Conservation (phyloP, 441 rosid genomes). For the Pelargonium citronellum region DNA sequence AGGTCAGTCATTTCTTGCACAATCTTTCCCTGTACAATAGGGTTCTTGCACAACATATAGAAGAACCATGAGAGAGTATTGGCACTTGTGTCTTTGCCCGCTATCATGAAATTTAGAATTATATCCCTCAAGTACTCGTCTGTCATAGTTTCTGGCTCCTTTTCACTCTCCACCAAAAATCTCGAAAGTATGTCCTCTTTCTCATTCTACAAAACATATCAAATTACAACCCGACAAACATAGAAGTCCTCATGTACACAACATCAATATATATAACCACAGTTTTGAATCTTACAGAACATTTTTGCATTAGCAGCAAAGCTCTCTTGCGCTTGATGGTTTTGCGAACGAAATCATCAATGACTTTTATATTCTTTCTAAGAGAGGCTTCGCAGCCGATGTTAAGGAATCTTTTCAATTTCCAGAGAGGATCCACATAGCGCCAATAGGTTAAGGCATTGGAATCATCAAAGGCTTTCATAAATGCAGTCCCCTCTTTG, state of each 20-base stretch:
- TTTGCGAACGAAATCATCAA: constrained; percentile 42
- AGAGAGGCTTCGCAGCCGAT: constrained; percentile 56
- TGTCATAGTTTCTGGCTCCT: constrained; percentile 48
- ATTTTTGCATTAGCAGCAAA: constrained; percentile 18
- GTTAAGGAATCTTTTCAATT: constrained; percentile 46
- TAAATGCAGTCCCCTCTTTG: constrained; percentile 41
- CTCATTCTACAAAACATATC: constrained; percentile 30
- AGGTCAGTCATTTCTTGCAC: constrained; percentile 46
- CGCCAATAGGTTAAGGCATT: constrained; percentile 44
- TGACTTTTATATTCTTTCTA: constrained; percentile 37
- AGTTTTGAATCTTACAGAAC: constrained; percentile 20
- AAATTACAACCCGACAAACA: no score
- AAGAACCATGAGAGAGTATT: constrained; percentile 67
- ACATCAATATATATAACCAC: background rate
- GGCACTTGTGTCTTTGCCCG: constrained; percentile 78
- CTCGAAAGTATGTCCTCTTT: constrained; percentile 74
- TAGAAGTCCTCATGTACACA: no score
- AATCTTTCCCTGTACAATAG: constrained; percentile 59
- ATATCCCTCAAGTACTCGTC: constrained; percentile 65
- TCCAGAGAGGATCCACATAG: constrained; percentile 60
- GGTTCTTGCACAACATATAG: constrained; percentile 65
- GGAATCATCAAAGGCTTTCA: constrained; percentile 69
- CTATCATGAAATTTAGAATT: constrained; percentile 61
- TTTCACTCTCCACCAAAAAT: constrained; percentile 50
- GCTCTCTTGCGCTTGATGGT: constrained; percentile 44